Base-by-base conservation (phyloP, 768 basidiomycete genomes). In the Phylloporus sp. region DNA sequence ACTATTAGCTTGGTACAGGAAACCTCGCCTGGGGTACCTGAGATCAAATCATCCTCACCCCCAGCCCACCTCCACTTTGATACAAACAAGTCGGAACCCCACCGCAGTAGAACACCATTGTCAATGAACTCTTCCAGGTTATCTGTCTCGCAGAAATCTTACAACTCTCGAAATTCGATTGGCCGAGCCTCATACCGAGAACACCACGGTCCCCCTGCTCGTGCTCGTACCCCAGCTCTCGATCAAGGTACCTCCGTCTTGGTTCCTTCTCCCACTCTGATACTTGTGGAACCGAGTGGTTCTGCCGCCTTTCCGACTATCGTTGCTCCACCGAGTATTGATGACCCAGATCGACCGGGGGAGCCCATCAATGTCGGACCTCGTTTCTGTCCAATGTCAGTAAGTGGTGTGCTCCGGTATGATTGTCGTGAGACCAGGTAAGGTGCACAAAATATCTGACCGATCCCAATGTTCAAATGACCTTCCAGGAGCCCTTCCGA, bases 161-260 rank as follows among this genome's bases (percentile, higher is more conserved):
- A 0, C 15, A 35, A 32, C 39, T 55, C 59, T 49, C 32, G 31
- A 43, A 43, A 21, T 17, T 61, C 63, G 3, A 18, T n/a, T 18
- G 63, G 59, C 9, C 59, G 59, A 26, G 40, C 49, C 1, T 59
- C 62, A 15, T 60, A 59, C 40, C 59, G 57, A 37, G 46, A 34
- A 8, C 44, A 64, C 33, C 54, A 2, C 20, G 64, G 57, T 7
- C 44, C 50, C 14, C 27, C 44, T 27, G 42, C 57, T 22, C 51
- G 43, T 17, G 24, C 22, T 34, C 54, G 51, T 27, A 49, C 44
- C 0, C 52, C 61, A n/a, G 34, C n/a, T 6, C 22, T 21, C 7
- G 34, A 37, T 21, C 38, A 24, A 37, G 20, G 20, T 28, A 11
- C 5, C 9, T 15, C 15, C 3, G 13, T 11, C 7, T 6, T 26